Base-by-base conservation (phyloP, 345 rosid genomes). In the Alliaria petiolata region DNA sequence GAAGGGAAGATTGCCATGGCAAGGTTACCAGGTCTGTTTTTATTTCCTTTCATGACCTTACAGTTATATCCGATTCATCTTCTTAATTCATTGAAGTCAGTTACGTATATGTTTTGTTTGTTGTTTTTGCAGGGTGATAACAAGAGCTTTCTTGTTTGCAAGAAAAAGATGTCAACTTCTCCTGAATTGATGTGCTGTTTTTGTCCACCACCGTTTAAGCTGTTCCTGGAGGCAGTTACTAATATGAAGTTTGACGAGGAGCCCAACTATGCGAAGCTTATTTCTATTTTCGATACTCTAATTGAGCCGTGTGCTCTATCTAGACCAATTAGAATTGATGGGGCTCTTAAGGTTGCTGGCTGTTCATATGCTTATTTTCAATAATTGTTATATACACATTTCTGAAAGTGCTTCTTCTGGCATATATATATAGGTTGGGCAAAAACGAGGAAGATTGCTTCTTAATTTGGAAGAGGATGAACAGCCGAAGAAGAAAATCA, bases 1-100 rank as follows among this genome's bases (percentile, higher is more conserved):
- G 57, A 86, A 81, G 52, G 98, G 98, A 54, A 89, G 97, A 47
- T 81, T 93, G 80, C 97, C 98, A 25, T 93, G 98, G 98, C 98
- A 93, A 75, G 98, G 98, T n/a, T 93, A 83, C 74, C 95, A 91
- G 90, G 98, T 88, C 40, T 54, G 77, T 40, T 59, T 51, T 17
- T n/a, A 53, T 8, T 52, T 50, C 36, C 33, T 30, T 61, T 33
- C 39, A 14, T 35, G 26, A 43, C 49, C 38, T 42, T 54, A 19
- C 19, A 51, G 0, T 11, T 52, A 17, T 36, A 52, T 44, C 20
- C n/a, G 19, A 5, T 44, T 50, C 52, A 38, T 76, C 45, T n/a
- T 65, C 54, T 15, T n/a, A n/a, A n/a, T n/a, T 57, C 43, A 3
- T 40, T 68, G 17, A 39, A 17, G 51, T 54, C 39, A 49, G 1